Percentiles rank a stretch among this genome's conserved stretches.
Conservation (phyloP, 1,284 basidiomycete genomes). For the Ustilago lituana region DNA sequence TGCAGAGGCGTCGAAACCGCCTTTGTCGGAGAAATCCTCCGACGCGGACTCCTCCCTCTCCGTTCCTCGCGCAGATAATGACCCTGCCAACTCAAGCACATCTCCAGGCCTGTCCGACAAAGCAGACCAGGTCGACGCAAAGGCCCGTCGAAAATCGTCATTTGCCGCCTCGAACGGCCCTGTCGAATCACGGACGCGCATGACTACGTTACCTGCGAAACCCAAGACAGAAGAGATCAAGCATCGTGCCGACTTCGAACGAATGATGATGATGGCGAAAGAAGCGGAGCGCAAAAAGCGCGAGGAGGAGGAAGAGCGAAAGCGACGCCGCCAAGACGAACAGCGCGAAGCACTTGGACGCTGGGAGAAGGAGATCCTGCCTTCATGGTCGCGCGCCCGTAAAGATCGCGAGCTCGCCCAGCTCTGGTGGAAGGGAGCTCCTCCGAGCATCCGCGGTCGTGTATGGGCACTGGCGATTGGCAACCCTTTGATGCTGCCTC, state of each 20-base stretch:
- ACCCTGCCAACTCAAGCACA: neutral
- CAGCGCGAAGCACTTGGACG: slow-evolving; percentile 76
- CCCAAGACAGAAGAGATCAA: slow-evolving; percentile 79
- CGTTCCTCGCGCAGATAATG: neutral
- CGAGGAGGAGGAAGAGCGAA: slow-evolving; percentile 45
- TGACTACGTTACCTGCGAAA: slow-evolving; percentile 85
- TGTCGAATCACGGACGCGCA: slow-evolving; percentile 72
- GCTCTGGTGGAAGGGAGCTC: slow-evolving; percentile 93
- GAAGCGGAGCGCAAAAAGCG: slow-evolving; percentile 45
- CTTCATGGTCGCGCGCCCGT: slow-evolving; percentile 82
- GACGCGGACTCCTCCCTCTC: neutral
- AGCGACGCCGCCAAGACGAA: slow-evolving; percentile 31
- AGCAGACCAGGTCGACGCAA: slow-evolving; percentile 28
- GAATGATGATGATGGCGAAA: slow-evolving; percentile 79
- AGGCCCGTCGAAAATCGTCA: slow-evolving; percentile 39
- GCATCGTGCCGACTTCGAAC: slow-evolving; percentile 87
- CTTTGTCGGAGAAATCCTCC: neutral
- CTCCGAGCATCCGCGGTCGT: slow-evolving; percentile 81
- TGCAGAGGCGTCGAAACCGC: slow-evolving; percentile 1
- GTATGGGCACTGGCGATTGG: slow-evolving; percentile 91
- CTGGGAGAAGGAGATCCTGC: slow-evolving; percentile 83
- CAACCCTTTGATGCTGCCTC: slow-evolving; percentile 81
- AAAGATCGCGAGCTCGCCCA: slow-evolving; percentile 75
- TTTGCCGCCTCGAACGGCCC: slow-evolving; percentile 60
- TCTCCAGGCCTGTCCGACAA: slow-evolving; percentile 40